Evolutionary conservation across 768 basidiomycete genomes (phyloP).

Genomic region (Lactarius deliciosus): DNA sequence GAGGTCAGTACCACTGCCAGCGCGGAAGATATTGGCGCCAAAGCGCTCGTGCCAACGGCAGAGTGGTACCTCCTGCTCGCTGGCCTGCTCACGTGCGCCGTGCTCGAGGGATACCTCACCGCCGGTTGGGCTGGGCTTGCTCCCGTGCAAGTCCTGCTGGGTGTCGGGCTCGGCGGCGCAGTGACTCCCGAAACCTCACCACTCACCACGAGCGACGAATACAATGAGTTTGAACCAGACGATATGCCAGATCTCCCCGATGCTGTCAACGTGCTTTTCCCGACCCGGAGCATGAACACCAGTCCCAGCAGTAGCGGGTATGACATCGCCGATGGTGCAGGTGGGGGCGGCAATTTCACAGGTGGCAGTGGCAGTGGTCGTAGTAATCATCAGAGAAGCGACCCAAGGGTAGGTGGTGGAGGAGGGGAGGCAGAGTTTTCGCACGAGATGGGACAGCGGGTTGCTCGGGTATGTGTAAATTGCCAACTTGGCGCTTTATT

Average conservation of each 20-base stretch:
- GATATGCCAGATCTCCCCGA: slow-evolving; percentile 68
- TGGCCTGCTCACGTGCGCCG: slow-evolving; percentile 77
- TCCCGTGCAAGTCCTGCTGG: slow-evolving; percentile 68
- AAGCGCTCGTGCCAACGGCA: slow-evolving; percentile 63
- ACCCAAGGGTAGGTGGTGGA: slow-evolving; percentile 33
- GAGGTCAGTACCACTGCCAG: slow-evolving; percentile 45
- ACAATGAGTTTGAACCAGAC: slow-evolving; percentile 69
- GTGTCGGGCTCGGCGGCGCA: slow-evolving; percentile 59
- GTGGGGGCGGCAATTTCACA: slow-evolving; percentile 67
- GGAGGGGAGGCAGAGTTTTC: slow-evolving; percentile 71
- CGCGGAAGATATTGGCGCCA: slow-evolving; percentile 28
- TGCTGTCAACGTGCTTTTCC: slow-evolving; percentile 69
- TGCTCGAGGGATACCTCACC: slow-evolving; percentile 80
- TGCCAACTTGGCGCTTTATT: slow-evolving; percentile 1
- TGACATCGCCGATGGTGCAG: slow-evolving; percentile 39
- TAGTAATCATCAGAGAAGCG: neutral
- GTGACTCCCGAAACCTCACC: neutral
- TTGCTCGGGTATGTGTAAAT: slow-evolving; percentile 60
- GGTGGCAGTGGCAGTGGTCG: slow-evolving; percentile 50
- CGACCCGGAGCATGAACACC: slow-evolving; percentile 39
- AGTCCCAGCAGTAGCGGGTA: slow-evolving; percentile 33
- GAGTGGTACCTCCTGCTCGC: slow-evolving; percentile 83
- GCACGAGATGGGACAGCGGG: slow-evolving; percentile 68
- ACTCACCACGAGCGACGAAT: slow-evolving; percentile 37
- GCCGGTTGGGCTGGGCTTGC: slow-evolving; percentile 76